These are phyloP conservation scores for Alternaria infectoria DNA, from an alignment of 2,329 filamentous ascomycete species.

Conservation along the genomic window DNA sequence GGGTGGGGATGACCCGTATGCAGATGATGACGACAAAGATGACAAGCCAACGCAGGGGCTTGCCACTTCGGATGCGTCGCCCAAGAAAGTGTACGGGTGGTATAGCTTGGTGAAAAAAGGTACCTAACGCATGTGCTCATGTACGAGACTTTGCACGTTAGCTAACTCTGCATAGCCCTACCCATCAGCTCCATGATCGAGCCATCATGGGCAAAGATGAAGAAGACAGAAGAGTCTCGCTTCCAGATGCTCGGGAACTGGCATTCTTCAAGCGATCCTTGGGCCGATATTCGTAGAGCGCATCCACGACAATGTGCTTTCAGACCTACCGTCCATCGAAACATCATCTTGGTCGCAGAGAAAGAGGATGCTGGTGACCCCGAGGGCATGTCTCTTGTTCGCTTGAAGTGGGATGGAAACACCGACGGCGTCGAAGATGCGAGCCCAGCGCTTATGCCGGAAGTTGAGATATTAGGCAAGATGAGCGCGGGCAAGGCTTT, in stretches of 20 bases:
- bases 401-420: neutral
- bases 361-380: neutral
- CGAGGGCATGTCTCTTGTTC: neutral
- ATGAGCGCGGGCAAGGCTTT: neutral
- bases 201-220: neutral
- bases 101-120: slow-evolving; percentile 1
- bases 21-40: neutral
- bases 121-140: neutral
- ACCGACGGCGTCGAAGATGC: neutral
- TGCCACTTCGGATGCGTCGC: neutral
- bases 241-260: slow-evolving; percentile 2
- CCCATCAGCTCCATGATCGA: slow-evolving; percentile 1
- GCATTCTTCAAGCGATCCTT: neutral
- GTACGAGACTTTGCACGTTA: neutral
- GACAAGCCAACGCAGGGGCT: neutral
- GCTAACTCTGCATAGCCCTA: neutral
- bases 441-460: neutral
- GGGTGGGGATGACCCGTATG: neutral
- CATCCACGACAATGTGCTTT: neutral
- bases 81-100: neutral
- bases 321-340: neutral
- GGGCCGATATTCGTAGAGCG: neutral
- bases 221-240: neutral
- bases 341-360: neutral
- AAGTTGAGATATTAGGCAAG: neutral